Base-by-base conservation (phyloP, 495 filamentous ascomycete species). In the Aspergillus bertholletiae region DNA sequence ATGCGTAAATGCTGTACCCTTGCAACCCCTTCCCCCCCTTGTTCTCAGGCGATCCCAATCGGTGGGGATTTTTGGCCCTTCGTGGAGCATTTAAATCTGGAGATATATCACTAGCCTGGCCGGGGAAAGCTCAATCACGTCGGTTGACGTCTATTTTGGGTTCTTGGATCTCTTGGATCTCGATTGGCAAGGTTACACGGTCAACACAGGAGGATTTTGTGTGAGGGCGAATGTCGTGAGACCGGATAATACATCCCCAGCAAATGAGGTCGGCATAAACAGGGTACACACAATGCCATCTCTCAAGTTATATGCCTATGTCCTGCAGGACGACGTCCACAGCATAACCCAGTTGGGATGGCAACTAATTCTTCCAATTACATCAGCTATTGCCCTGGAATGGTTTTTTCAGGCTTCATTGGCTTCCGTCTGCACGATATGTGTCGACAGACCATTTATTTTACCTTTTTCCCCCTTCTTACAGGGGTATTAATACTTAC, bases 191-290 rank as follows among this genome's bases (percentile, higher is more conserved):
- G 23, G 23, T 44, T 20, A 22, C 46, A 35, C 46, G 30, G 18
- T n/a, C 28, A 13, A 20, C 23, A 7, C 49, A 9, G 34, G 21
- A 13, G n/a, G 24, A 28, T 32, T 4, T 46, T 26, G 7, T 28
- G 23, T 1, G 34, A 34, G 17, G 18, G 27, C 51, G 40, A 52
- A 57, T 51, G n/a, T 32, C 30, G 12, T 32, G 43, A 46, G 26
- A 39, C 46, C 34, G 60, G 60, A 54, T 51, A 46, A 44, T 56
- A 51, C 49, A 62, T 40, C 56, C 55, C 48, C 34, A 51, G 46
- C 55, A 52, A 61, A 61, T 61, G 28, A 49, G 11, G 46, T 40
- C 20, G 15, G 15, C 13, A n/a, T 23, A 30, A 24, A 51, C 44
- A n/a, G 20, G 26, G 23, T 23, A 40, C 20, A 12, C 21, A 15